A percentile compares a stretch with the other conserved stretches of the same genome.
phyloP scores from a whole-genome alignment of 2,329 filamentous ascomycete species.

The Fusarium sp. region DNA sequence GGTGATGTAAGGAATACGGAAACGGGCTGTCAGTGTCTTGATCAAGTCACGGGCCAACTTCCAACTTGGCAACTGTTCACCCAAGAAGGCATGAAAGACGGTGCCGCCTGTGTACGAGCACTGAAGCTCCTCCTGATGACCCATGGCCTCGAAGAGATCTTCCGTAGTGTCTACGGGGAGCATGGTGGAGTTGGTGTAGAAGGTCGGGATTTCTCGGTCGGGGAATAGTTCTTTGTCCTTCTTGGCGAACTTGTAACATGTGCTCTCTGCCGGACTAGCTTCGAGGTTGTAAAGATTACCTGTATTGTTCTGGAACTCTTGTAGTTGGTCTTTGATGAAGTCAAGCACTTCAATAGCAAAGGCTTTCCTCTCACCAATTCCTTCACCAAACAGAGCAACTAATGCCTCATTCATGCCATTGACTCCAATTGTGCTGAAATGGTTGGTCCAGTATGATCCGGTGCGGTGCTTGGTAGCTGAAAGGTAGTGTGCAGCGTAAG shows the following conservation, averaged over 20 bases:
- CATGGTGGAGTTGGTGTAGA: slow-evolving; percentile 48
- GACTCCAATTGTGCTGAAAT: slow-evolving; percentile 46
- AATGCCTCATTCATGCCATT: slow-evolving; percentile 46
- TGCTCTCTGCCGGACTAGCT: slow-evolving; percentile 45
- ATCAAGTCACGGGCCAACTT: slow-evolving; percentile 39
- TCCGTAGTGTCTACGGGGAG: slow-evolving; percentile 43
- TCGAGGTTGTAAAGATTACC: slow-evolving; percentile 45
- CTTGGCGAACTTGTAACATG: slow-evolving; percentile 45
- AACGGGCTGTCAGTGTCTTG: slow-evolving; percentile 39
- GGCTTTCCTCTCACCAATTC: neutral
- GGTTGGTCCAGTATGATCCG: slow-evolving; percentile 45
- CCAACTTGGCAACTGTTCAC: slow-evolving; percentile 40
- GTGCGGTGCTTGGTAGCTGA: slow-evolving; percentile 43
- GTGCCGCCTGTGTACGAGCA: slow-evolving; percentile 46
- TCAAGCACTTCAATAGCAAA: slow-evolving; percentile 38
- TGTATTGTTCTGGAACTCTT: slow-evolving; percentile 39
- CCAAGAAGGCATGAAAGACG: slow-evolving; percentile 46
- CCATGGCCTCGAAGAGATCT: slow-evolving; percentile 43
- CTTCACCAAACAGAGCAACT: slow-evolving; percentile 16
- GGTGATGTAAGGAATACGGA: slow-evolving; percentile 44
- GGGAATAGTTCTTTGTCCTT: slow-evolving; percentile 43
- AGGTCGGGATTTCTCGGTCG: slow-evolving; percentile 5
- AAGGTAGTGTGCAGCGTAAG: slow-evolving; percentile 42
- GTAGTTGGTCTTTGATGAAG: slow-evolving; percentile 42
- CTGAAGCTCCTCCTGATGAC: slow-evolving; percentile 41